Percentiles rank a stretch among this genome's conserved stretches.
Conservation (phyloP, 2,329 filamentous ascomycete genomes). For the Colletotrichum coccodes region DNA sequence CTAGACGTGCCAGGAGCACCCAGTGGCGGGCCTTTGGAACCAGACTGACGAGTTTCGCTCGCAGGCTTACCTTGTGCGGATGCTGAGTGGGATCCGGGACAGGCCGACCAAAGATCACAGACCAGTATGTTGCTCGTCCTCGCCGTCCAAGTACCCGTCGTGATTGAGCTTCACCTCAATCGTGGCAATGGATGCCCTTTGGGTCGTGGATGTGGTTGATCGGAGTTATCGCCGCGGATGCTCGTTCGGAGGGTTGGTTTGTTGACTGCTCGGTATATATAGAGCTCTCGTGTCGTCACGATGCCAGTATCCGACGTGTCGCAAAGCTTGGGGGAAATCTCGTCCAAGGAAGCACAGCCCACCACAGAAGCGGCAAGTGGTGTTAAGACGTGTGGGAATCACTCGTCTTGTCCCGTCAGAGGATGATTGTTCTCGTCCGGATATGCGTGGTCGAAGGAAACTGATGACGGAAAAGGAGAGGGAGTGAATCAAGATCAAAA, state of each 20-base stretch:
- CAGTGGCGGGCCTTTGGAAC: slow-evolving; percentile 28
- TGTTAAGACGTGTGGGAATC: background rate
- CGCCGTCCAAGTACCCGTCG: background rate
- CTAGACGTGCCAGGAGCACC: slow-evolving; percentile 31
- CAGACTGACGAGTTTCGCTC: slow-evolving; percentile 17
- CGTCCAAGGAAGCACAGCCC: slow-evolving; percentile 18
- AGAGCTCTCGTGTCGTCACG: slow-evolving; percentile 7
- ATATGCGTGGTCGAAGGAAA: slow-evolving; percentile 4
- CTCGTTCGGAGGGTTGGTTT: background rate
- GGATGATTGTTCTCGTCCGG: background rate
- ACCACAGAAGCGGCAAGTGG: background rate
- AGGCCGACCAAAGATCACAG: slow-evolving; percentile 26
- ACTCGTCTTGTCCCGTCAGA: slow-evolving; percentile 1
- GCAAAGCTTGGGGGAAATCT: background rate
- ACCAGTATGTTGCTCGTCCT: slow-evolving; percentile 31
- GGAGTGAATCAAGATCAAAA: background rate
- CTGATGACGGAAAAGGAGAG: slow-evolving; percentile 14
- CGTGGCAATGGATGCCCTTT: background rate
- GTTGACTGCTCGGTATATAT: slow-evolving; percentile 14
- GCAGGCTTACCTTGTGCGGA: slow-evolving; percentile 32
- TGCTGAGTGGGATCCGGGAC: slow-evolving; percentile 24
- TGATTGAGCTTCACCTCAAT: background rate
- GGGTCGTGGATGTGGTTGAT: background rate
- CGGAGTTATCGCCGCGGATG: background rate
- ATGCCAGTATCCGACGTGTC: background rate